A percentile compares a stretch with the other conserved stretches of the same genome.
Conservation (phyloP, 768 basidiomycete species). For the Hygrocybe punicea region DNA sequence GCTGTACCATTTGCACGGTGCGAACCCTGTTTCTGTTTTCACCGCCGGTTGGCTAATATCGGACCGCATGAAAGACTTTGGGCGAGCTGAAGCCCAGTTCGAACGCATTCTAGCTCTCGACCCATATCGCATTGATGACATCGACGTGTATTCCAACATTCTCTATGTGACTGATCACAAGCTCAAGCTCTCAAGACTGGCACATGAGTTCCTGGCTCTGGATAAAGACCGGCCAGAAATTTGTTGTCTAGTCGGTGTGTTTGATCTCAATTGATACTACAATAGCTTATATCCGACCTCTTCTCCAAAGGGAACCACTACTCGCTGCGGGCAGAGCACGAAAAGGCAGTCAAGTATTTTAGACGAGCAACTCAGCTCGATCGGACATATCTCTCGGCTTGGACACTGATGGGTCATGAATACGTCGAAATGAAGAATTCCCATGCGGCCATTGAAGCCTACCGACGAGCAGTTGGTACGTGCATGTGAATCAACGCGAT, state of each 20-base stretch:
- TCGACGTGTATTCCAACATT: slow-evolving; percentile 95
- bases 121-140: slow-evolving; percentile 88
- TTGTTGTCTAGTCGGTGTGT: slow-evolving; percentile 88
- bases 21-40: slow-evolving; percentile 25
- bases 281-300: not conserved
- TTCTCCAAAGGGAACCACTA: slow-evolving; percentile 84
- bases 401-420: slow-evolving; percentile 99
- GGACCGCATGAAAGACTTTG: slow-evolving; percentile 61
- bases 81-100: slow-evolving; percentile 80
- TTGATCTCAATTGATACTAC: not conserved
- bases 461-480: slow-evolving; percentile 90
- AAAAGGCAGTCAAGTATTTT: slow-evolving; percentile 95
- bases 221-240: slow-evolving; percentile 95
- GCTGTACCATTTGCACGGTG: slow-evolving; percentile 88
- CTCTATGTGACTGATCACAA: slow-evolving; percentile 91
- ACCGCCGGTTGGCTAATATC: slow-evolving; percentile 5
- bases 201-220: slow-evolving; percentile 83
- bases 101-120: slow-evolving; percentile 76
- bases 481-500: not conserved
- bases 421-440: slow-evolving; percentile 99
- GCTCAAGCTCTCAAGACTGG: slow-evolving; percentile 83
- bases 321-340: slow-evolving; percentile 88
- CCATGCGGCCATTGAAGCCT: slow-evolving; percentile 97
- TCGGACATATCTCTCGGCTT: slow-evolving; percentile 90
- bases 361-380: slow-evolving; percentile 92